These are phyloP conservation scores for Chaetomiaceae sp. DNA, from an alignment of 2,329 filamentous ascomycete genomes.

Conservation along the genomic window DNA sequence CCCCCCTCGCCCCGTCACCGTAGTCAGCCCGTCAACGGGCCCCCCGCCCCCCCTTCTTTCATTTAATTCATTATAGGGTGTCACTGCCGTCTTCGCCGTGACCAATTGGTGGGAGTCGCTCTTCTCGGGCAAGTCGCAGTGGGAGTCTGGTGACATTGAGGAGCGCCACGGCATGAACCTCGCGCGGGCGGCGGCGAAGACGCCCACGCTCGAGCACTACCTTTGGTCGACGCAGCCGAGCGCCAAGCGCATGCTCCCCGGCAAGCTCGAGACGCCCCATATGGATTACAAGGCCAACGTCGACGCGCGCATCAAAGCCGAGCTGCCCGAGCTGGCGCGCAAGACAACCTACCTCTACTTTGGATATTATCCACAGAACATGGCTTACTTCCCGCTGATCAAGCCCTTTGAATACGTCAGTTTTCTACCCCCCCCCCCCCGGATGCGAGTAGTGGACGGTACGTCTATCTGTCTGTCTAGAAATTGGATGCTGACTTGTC, in stretches of 20 bases:
- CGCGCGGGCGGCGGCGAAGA: slow-evolving; percentile 1
- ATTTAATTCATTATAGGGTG: background rate
- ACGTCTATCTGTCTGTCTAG: too few species aligned
- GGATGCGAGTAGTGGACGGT: too few species aligned
- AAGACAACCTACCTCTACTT: slow-evolving; percentile 6
- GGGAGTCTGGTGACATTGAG: slow-evolving; percentile 4
- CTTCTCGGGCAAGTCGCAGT: slow-evolving; percentile 8
- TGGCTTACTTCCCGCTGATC: slow-evolving; percentile 7
- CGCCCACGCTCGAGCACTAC: slow-evolving; percentile 6
- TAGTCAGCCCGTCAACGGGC: too few species aligned
- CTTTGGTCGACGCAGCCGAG: slow-evolving; percentile 2
- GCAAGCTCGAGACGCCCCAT: background rate
- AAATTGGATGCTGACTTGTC: background rate
- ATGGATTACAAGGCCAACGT: slow-evolving; percentile 7
- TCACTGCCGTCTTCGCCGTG: slow-evolving; percentile 1
- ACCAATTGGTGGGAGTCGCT: slow-evolving; percentile 8
- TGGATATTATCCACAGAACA: slow-evolving; percentile 5
- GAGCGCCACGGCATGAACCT: slow-evolving; percentile 9
- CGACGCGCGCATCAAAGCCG: slow-evolving; percentile 2
- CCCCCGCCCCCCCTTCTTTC: background rate
- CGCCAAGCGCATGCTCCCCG: background rate
- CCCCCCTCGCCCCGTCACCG: background rate
- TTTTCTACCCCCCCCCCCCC: background rate
- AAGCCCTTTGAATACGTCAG: slow-evolving; percentile 2
- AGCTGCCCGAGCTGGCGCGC: slow-evolving; percentile 2